Base-by-base conservation (phyloP, 2,329 filamentous ascomycete species). In the Ascochyta clinopodiicola region DNA sequence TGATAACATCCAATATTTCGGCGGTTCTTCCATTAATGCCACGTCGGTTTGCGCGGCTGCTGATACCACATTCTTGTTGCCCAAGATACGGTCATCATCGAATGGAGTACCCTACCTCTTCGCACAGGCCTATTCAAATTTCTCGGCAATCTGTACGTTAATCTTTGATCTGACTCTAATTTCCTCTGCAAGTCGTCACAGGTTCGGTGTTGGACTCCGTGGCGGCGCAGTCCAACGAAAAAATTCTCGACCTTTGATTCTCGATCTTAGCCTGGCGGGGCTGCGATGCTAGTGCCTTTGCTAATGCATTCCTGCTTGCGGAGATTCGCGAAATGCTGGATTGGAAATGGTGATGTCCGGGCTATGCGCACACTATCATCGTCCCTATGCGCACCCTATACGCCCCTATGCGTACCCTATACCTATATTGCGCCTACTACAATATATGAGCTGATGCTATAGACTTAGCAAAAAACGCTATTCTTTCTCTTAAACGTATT, bases 251-350 rank as follows among this genome's bases (percentile, higher is more conserved):
- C 12, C 29, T 31, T 6, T 31, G 29, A 50, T 38, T 44, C 34
- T 51, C 48, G 48, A 51, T 51, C 40, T 24, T 51, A 44, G 48
- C 27, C 13, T 31, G 40, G 40, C 34, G 48, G 39, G 48, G 48
- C 48, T n/a, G 25, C 25, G 48, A 44, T 31, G 39, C 40, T 51
- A 51, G 48, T 51, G 48, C 48, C 38, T 37, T 24, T 38, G 25
- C 47, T 44, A 21, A 34, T 22, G 47, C 47, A 19, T 17, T 21
- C 32, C 24, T 50, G 25, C 21, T 34, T 39, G 21, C 27, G 48
- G 48, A 51, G 40, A 38, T 38, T 39, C 24, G 24, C 25, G 6
- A 34, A n/a, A 17, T n/a, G 10, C 3, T 37, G 39, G 19, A 50
- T 31, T 15, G 29, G 29, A 19, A 36, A 22, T 17, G 17, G 17